Percentiles rank a stretch among this genome's conserved stretches.
Conservation (phyloP, 2,329 filamentous ascomycete genomes). For the Fusarium abutilonis region DNA sequence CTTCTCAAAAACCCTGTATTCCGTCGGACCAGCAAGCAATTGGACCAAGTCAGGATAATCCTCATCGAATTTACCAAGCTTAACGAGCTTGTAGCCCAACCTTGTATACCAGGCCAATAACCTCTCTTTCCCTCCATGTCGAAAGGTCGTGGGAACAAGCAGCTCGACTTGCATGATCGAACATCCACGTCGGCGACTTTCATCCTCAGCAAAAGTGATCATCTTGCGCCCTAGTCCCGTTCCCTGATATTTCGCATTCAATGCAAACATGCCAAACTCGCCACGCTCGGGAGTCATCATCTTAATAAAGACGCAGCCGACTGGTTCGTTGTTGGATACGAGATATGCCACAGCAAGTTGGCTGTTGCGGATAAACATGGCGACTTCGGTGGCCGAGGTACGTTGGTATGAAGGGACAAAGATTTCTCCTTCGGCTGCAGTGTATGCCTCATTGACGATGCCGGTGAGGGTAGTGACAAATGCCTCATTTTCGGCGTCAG, state of each 20-base stretch:
- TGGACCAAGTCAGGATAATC: conserved; percentile 45
- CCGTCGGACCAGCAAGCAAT: conserved; percentile 42
- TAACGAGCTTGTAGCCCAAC: conserved; percentile 44
- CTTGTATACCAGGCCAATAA: conserved; percentile 45
- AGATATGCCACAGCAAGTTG: conserved; percentile 43
- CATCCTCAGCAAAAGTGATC: conserved; percentile 43
- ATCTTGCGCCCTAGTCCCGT: conserved; percentile 42
- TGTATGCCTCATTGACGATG: conserved; percentile 45
- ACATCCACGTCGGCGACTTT: conserved; percentile 44
- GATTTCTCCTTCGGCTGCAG: conserved; percentile 42
- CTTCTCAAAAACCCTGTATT: conserved; percentile 48
- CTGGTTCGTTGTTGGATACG: background rate
- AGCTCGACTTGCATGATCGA: conserved; percentile 46
- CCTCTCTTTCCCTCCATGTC: conserved; percentile 43
- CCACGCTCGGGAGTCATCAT: conserved; percentile 32
- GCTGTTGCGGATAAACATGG: conserved; percentile 32
- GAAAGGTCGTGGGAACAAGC: conserved; percentile 43
- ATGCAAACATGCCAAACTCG: conserved; percentile 46
- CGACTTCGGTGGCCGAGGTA: conserved; percentile 38
- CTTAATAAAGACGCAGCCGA: conserved; percentile 47
- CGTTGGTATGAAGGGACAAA: conserved; percentile 44
- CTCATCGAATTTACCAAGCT: conserved; percentile 41
- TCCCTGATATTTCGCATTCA: conserved; percentile 40
- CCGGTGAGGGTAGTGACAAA: conserved; percentile 28
- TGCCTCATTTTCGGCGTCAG: conserved; percentile 32